phyloP scores from a whole-genome alignment of 1,139 yeast genomes.

The Saccharomyces hybrid region DNA sequence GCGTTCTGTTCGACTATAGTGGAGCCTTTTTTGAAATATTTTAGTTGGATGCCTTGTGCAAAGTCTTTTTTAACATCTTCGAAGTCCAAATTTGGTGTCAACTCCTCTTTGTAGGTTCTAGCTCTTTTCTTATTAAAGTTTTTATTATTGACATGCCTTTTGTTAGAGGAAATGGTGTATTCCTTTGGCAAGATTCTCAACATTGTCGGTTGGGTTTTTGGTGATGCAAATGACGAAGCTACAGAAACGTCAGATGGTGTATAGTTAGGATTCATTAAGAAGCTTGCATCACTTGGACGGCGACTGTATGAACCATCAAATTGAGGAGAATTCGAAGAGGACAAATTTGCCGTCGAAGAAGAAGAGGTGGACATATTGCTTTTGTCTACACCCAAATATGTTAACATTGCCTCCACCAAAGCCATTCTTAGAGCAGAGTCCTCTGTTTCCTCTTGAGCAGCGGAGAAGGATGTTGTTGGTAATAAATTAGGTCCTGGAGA shows the following conservation, averaged over 20 bases:
- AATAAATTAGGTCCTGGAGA: not conserved
- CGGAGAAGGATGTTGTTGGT: slow-evolving; percentile 38
- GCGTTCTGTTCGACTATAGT: slow-evolving; percentile 57
- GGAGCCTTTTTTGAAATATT: slow-evolving; percentile 47
- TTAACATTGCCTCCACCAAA: slow-evolving; percentile 67
- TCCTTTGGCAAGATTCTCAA: slow-evolving; percentile 26
- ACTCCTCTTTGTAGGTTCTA: slow-evolving; percentile 19
- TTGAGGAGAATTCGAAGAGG: not conserved
- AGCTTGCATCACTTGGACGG: not conserved
- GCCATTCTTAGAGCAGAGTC: slow-evolving; percentile 65
- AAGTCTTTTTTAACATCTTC: slow-evolving; percentile 57
- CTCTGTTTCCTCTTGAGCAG: slow-evolving; percentile 61
- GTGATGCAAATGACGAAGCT: slow-evolving; percentile 16
- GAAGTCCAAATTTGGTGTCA: slow-evolving; percentile 33
- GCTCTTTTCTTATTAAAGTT: slow-evolving; percentile 10
- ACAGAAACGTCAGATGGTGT: slow-evolving; percentile 8
- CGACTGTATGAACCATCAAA: not conserved
- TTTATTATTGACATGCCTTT: slow-evolving; percentile 4
- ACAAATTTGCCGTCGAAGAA: not conserved
- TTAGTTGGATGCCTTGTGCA: slow-evolving; percentile 52
- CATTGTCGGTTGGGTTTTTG: slow-evolving; percentile 16
- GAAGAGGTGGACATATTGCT: slow-evolving; percentile 28
- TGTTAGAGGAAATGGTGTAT: slow-evolving; percentile 17
- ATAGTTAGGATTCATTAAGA: not conserved
- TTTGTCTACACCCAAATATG: slow-evolving; percentile 59